Evolutionary conservation across 768 basidiomycete genomes (phyloP).

Genomic region (Agaricus sinodeliciosus): DNA sequence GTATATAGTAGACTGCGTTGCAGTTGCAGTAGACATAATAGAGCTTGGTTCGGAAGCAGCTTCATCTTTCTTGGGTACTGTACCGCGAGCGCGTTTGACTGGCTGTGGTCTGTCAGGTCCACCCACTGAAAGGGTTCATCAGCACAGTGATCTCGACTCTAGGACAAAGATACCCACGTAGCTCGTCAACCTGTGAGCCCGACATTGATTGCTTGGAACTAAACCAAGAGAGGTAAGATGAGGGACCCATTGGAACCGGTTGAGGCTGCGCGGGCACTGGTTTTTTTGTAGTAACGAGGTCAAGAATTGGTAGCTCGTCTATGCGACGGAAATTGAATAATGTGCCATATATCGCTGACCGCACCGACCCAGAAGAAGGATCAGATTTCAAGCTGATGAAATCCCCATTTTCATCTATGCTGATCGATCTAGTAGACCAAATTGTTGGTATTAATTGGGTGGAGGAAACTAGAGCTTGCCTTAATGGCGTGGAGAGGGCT

Average conservation of each 20-base stretch:
- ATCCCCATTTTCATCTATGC: conserved; percentile 48
- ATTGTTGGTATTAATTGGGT: neutral
- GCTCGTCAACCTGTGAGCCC: conserved; percentile 52
- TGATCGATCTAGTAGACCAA: conserved; percentile 23
- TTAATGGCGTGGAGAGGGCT: conserved; percentile 24
- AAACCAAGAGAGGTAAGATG: conserved; percentile 53
- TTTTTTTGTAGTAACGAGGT: conserved; percentile 36
- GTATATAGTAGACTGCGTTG: conserved; percentile 35
- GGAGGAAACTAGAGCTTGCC: conserved; percentile 18
- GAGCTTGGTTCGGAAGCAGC: conserved; percentile 13
- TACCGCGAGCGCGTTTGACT: conserved; percentile 17
- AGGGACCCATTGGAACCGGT: conserved; percentile 52
- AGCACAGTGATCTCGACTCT: neutral
- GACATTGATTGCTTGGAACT: conserved; percentile 41
- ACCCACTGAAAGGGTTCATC: conserved; percentile 39
- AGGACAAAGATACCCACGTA: conserved; percentile 35
- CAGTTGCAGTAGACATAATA: conserved; percentile 27
- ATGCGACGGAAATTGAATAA: conserved; percentile 51
- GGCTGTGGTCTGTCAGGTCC: conserved; percentile 57
- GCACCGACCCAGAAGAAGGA: conserved; percentile 27
- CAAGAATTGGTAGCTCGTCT: conserved; percentile 44
- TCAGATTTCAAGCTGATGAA: conserved; percentile 40
- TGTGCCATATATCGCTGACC: conserved; percentile 43
- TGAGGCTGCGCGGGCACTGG: conserved; percentile 51
- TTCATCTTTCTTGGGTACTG: conserved; percentile 7